Percentiles rank a stretch among this genome's conserved stretches.
Conservation (phyloP, 441 rosid species). For the Brassica hybrid region DNA sequence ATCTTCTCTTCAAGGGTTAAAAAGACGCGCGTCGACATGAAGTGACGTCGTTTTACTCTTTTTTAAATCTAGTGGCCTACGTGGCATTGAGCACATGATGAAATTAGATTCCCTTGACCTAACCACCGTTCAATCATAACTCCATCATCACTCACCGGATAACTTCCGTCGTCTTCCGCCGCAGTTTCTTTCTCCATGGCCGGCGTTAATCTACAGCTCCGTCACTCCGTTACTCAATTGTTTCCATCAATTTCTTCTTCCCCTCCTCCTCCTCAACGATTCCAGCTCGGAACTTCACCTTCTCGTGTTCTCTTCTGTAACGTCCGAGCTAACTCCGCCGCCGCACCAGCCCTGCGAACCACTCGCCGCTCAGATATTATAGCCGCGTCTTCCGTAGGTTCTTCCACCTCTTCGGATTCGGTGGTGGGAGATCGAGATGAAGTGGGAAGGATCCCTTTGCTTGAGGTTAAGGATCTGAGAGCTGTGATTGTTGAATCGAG, state of each 20-base stretch:
- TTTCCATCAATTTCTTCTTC: conserved; percentile 33
- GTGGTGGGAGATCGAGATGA: conserved; percentile 30
- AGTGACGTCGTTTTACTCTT: conserved; percentile 20
- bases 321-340: conserved; percentile 37
- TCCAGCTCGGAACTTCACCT: conserved; percentile 28
- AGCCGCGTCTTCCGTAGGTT: conserved; percentile 42
- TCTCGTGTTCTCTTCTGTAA: conserved; percentile 33
- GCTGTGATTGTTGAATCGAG: conserved; percentile 80
- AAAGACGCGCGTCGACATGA: neutral
- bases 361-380: conserved; percentile 34
- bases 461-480: conserved; percentile 75
- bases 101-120: conserved; percentile 27
- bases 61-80: neutral
- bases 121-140: conserved; percentile 21
- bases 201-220: conserved; percentile 40
- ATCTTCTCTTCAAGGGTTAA: neutral
- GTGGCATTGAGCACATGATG: conserved; percentile 37
- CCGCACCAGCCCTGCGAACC: conserved; percentile 25
- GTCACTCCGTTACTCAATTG: conserved; percentile 35
- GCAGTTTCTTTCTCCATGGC: conserved; percentile 36
- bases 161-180: conserved; percentile 40
- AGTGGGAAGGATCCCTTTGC: conserved; percentile 58
- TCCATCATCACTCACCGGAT: conserved; percentile 37
- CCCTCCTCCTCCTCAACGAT: conserved; percentile 30
- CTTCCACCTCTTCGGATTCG: conserved; percentile 37